Conservation (phyloP, 345 rosid genomes). For the Rhodamnia argentea region DNA sequence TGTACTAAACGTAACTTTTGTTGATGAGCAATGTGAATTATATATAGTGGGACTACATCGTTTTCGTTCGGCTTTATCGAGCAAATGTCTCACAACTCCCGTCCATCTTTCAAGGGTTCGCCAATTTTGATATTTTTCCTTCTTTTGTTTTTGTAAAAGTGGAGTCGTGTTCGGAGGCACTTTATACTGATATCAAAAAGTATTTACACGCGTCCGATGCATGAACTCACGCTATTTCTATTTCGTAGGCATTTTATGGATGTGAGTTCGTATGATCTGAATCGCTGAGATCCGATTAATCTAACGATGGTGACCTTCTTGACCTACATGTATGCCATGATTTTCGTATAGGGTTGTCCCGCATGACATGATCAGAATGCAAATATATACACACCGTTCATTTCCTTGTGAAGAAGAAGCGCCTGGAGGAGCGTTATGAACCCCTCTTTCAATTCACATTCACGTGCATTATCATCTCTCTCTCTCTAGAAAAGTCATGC, state of each 20-base stretch:
- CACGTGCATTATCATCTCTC: neutral
- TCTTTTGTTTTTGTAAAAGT: neutral
- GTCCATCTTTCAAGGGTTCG: rapidly evolving
- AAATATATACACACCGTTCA: neutral
- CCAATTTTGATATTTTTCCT: neutral
- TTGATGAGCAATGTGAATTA: neutral
- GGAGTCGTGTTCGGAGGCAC: neutral
- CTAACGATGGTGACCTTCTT: neutral
- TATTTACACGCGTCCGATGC: neutral
- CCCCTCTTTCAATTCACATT: constrained; percentile 6
- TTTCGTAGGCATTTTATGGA: neutral
- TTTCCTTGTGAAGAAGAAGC: constrained; percentile 39
- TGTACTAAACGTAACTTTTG: neutral
- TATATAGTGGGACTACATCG: neutral
- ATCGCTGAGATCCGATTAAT: neutral
- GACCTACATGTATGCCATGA: neutral
- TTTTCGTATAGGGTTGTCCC: neutral
- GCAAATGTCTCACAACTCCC: neutral
- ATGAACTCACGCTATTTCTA: neutral
- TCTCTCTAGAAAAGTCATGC: neutral
- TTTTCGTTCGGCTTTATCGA: neutral
- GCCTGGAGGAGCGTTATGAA: constrained; percentile 18
- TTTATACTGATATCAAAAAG: neutral
- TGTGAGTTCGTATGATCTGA: neutral
- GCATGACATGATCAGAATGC: neutral